Percentiles rank a stretch among this genome's conserved stretches.
Conservation (phyloP, 225 moss, liverwort and hornwort genomes). For the Physcomitrium patens region DNA sequence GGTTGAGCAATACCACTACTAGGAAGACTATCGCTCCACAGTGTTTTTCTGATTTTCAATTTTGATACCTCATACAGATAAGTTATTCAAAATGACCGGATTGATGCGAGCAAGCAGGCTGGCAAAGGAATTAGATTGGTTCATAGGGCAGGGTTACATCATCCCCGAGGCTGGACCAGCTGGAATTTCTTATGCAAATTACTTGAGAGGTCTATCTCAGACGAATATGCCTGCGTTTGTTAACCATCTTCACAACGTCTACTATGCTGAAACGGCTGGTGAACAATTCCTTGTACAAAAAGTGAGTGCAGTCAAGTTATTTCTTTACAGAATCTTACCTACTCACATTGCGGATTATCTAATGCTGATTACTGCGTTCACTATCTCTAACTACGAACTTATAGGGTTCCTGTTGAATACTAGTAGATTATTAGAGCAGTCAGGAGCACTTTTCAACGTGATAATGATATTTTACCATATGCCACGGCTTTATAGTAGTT, state of each 20-base stretch:
- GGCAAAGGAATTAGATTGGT: constrained; percentile 77
- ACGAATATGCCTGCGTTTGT: constrained; percentile 47
- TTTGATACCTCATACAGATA: constrained; percentile 51
- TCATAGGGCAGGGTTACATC: constrained; percentile 65
- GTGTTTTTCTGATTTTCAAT: constrained; percentile 25
- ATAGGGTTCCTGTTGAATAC: not conserved
- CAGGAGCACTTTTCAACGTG: constrained; percentile 2
- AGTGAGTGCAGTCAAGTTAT: constrained; percentile 21
- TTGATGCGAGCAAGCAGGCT: constrained; percentile 61
- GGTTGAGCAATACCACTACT: not conserved
- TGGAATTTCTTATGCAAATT: constrained; percentile 62
- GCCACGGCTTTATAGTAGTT: not conserved
- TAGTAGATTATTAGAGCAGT: not conserved
- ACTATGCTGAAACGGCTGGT: constrained; percentile 71
- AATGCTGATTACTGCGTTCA: not conserved
- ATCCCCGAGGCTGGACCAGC: constrained; percentile 63
- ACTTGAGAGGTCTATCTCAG: constrained; percentile 61
- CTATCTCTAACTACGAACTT: not conserved
- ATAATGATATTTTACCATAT: constrained; percentile 6
- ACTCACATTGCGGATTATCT: not conserved
- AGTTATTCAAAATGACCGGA: constrained; percentile 55
- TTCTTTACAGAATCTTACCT: constrained; percentile 3
- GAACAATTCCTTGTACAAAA: constrained; percentile 45
- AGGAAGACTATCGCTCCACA: not conserved
- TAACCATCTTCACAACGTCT: constrained; percentile 62